Conservation (phyloP, 208 protist genomes). For the Trypanosoma theileri region DNA sequence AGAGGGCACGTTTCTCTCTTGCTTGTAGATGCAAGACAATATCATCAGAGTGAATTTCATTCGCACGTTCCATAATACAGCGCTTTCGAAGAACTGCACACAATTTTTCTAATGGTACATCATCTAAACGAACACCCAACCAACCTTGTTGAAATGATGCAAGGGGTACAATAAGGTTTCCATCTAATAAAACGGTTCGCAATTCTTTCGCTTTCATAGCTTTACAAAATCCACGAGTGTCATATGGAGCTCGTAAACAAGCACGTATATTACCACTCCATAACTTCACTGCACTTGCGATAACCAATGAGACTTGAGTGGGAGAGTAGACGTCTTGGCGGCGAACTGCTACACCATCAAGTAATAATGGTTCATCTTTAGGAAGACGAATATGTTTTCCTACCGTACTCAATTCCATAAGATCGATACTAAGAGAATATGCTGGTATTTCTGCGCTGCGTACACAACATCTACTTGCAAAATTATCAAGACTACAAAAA, state of each 20-base stretch:
- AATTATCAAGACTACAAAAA: conserved; percentile 70
- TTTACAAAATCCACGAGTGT: conserved; percentile 38
- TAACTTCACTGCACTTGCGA: conserved; percentile 55
- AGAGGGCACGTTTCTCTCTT: conserved; percentile 10
- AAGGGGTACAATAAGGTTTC: conserved; percentile 36
- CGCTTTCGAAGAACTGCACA: conserved; percentile 36
- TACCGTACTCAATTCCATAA: conserved; percentile 37
- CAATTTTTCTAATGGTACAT: conserved; percentile 40
- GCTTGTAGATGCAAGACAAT: conserved; percentile 23
- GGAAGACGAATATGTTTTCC: conserved; percentile 47
- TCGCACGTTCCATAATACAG: conserved; percentile 11
- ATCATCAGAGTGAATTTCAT: conserved; percentile 12
- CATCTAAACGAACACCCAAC: conserved; percentile 12
- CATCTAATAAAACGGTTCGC: conserved; percentile 48
- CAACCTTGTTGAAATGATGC: conserved; percentile 44
- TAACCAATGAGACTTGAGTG: conserved; percentile 31
- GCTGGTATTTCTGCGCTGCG: conserved; percentile 39
- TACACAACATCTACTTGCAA: conserved; percentile 42
- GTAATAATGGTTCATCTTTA: conserved; percentile 34
- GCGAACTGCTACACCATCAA: conserved; percentile 59
- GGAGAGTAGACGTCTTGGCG: conserved; percentile 55
- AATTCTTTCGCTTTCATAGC: conserved; percentile 48
- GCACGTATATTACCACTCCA: conserved; percentile 71
- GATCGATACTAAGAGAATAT: conserved; percentile 59
- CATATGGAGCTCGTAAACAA: conserved; percentile 48